Evolutionary conservation across 441 rosid species (phyloP), one percentile per base, ranked within the genome.

Genomic region (Omphalea diandra): DNA sequence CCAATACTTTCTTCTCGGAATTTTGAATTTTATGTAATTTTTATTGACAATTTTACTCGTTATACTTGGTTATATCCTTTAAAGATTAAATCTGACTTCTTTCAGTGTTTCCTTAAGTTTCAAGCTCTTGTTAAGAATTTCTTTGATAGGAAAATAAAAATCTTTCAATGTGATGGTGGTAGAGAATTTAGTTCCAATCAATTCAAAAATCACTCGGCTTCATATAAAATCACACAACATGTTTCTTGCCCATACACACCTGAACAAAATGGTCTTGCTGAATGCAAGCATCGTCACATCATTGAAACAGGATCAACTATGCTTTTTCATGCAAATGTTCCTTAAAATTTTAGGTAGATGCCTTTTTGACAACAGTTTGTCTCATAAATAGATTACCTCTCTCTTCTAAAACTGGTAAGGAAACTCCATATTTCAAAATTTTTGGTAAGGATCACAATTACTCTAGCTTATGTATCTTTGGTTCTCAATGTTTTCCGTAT

Each of bases 121-220:
- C 22, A 57, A 31, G 40, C 22, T 14, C 3, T 29, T 14, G 62
- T 57, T 29, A 20, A 33, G 40, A 32, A 57, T 57, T 32, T 29
- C 20, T 57, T 57, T 57, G 20, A 17, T 9, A 57, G 0, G 6
- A 29, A 29, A 57, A 57, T 57, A 11, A 31, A 32, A 5, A 6
- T 57, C 2, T 44, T 44, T 44, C 49, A 44, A 44, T 44, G 49
- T 44, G 49, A 44, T 14, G 49, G 49, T 44, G 49, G 49, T 2
- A 14, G 49, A 44, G 49, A 44, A 44, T 44, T 44, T 14, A 44
- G 12, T 14, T 44, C 12, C 40, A 29, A 52, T 52, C 56, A 52
- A 52, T 52, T 52, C 56, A 17, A 52, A 52, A 52, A 52, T 52
- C 56, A n/a, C 12, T 52, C n/a, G 56, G 56, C 56, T 18, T 52